Evolutionary conservation across 225 moss, liverwort and hornwort species (phyloP).

Genomic region (Polytrichum formosum): DNA sequence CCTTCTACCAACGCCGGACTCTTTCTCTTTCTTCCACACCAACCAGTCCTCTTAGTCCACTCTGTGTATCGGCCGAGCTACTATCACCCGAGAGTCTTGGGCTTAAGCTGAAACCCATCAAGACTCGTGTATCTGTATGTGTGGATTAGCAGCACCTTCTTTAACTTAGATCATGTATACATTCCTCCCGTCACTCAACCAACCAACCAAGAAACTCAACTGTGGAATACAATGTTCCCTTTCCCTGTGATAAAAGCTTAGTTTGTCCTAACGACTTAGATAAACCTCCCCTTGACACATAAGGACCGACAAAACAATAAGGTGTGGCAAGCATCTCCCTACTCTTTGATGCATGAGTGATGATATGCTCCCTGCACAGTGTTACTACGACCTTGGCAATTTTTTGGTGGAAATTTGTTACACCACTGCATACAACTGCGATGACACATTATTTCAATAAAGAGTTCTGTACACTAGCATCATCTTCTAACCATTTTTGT

Average conservation of each 20-base stretch:
- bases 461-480: slow-evolving; percentile 25
- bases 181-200: background rate
- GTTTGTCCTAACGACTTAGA: slow-evolving; percentile 17
- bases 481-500: background rate
- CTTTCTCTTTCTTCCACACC: slow-evolving; percentile 69
- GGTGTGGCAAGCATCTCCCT: slow-evolving; percentile 53
- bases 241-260: slow-evolving; percentile 6
- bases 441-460: slow-evolving; percentile 25
- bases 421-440: slow-evolving; percentile 20
- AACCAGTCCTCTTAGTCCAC: slow-evolving; percentile 82
- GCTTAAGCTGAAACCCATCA: slow-evolving; percentile 92
- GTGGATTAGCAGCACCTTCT: slow-evolving; percentile 23
- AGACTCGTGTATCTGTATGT: slow-evolving; percentile 67
- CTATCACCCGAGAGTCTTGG: slow-evolving; percentile 91
- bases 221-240: slow-evolving; percentile 13
- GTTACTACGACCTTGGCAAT: slow-evolving; percentile 6
- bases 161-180: background rate
- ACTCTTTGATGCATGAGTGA: slow-evolving; percentile 27
- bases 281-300: slow-evolving; percentile 4
- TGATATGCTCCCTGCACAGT: slow-evolving; percentile 38
- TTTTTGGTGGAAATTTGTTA: slow-evolving; percentile 29
- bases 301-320: slow-evolving; percentile 28
- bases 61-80: slow-evolving; percentile 82
- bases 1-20: slow-evolving; percentile 73
- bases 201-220: slow-evolving; percentile 19